A percentile compares a stretch with the other conserved stretches of the same genome.
Evolutionary conservation across 768 basidiomycete genomes (phyloP).

Genomic region (Collybiopsis luxurians): DNA sequence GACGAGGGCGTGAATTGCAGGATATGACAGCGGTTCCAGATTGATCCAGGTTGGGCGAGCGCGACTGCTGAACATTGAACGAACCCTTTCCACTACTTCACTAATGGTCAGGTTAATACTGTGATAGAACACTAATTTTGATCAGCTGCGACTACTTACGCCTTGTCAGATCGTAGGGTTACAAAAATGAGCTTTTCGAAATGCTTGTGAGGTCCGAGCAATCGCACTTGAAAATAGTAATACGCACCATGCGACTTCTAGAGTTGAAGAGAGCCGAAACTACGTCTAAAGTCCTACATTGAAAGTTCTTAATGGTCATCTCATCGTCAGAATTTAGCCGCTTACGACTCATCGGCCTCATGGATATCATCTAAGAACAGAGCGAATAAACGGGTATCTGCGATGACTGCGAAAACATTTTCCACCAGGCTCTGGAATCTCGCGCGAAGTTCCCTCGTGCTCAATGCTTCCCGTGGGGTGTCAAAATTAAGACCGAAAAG

Average conservation of each 20-base stretch:
- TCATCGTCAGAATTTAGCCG: constrained; percentile 10
- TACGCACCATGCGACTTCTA: constrained; percentile 58
- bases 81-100: constrained; percentile 48
- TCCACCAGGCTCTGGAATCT: constrained; percentile 71
- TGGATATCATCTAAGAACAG: constrained; percentile 74
- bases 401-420: constrained; percentile 65
- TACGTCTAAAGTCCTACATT: constrained; percentile 59
- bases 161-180: constrained; percentile 55
- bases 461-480: constrained; percentile 50
- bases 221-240: neutral
- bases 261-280: constrained; percentile 64
- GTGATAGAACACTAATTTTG: neutral
- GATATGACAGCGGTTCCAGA: constrained; percentile 56
- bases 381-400: constrained; percentile 68
- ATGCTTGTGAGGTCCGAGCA: constrained; percentile 8
- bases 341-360: constrained; percentile 68
- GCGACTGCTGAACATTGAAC: constrained; percentile 54
- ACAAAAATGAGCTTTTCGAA: constrained; percentile 56
- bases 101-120: constrained; percentile 19
- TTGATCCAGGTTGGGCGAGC: constrained; percentile 66
- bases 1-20: constrained; percentile 57
- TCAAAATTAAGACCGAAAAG: constrained; percentile 52
- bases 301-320: neutral
- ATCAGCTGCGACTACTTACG: constrained; percentile 34
- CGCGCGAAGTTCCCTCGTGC: constrained; percentile 60